Evolutionary conservation across 108 stramenopile species (phyloP), one percentile per base, ranked within the genome.

Genomic region (Conticribra weissflogii): DNA sequence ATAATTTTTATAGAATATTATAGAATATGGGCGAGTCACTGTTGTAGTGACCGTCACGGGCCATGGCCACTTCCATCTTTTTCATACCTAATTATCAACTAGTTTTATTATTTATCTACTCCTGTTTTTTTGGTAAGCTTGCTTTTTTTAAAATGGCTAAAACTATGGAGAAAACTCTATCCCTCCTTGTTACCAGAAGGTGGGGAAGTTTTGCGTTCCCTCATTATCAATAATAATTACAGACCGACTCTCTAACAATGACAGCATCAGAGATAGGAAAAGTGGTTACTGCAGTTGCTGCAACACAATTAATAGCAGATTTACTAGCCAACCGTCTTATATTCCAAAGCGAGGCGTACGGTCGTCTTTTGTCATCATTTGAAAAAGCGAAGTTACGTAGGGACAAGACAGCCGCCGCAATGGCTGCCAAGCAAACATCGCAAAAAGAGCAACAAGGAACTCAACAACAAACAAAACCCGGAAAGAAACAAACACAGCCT

Each of bases 231-330:
- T n/a, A n/a, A n/a, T n/a, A n/a, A n/a, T n/a, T n/a, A n/a, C n/a
- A n/a, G n/a, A n/a, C 9, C 44, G 21, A 16, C 3, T 55, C 28
- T 16, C 12, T 34, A 67, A 79, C 59, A 59, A 93, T 91, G 89
- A 88, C 92, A 29, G 73, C 79, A 24, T 73, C 85, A 1, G 89
- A 88, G 17, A 90, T 93, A 2, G 36, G 76, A 2, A 80, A 76
- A 46, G 88, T 93, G 59, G 87, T 63, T 9, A 16, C 67, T 14
- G 86, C 88, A 2, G 87, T 94, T 7, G 84, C 74, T 1, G 24
- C 74, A 16, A 79, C 76, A 21, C 88, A 94, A 68, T 29, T 84
- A 17, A n/a, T 78, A 23, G 73, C 76, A 34, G 87, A 88, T 63
- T 34, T 94, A 25, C 23, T 87, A 17, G 53, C 86, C 53, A 72